Percentiles rank a stretch among this genome's conserved stretches.
Evolutionary conservation across 176 grass and related monocot species (phyloP).

Genomic region (Phragmites australis): DNA sequence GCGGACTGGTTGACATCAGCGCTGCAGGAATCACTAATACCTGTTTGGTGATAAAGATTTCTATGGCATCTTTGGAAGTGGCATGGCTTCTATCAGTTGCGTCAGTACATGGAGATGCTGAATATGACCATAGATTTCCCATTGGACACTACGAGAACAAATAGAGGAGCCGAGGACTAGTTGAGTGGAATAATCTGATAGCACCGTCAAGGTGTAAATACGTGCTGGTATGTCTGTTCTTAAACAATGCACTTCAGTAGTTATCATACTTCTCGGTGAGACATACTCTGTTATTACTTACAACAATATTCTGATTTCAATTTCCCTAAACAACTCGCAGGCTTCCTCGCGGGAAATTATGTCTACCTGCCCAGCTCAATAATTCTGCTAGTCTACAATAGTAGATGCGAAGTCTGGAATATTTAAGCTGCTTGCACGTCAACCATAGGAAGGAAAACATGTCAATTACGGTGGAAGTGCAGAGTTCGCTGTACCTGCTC

Average conservation of each 20-base stretch:
- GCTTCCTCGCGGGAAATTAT: background rate
- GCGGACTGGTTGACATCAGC: constrained; percentile 1
- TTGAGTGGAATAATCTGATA: constrained; percentile 5
- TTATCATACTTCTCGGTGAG: background rate
- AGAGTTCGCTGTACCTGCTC: constrained; percentile 18
- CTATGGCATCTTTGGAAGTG: constrained; percentile 26
- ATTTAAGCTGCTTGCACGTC: background rate
- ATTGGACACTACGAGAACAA: background rate
- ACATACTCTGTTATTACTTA: background rate
- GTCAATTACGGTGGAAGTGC: constrained; percentile 7
- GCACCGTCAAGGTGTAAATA: background rate
- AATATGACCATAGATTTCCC: background rate
- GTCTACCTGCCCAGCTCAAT: constrained; percentile 31
- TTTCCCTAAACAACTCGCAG: background rate
- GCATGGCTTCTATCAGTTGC: constrained; percentile 2
- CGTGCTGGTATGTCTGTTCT: constrained; percentile 12
- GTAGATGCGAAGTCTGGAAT: background rate
- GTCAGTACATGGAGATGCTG: constrained; percentile 1
- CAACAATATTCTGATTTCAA: background rate
- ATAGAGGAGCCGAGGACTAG: background rate
- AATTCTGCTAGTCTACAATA: constrained; percentile 1
- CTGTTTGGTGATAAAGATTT: constrained; percentile 23
- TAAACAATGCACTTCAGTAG: constrained; percentile 9
- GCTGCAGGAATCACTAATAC: constrained; percentile 16
- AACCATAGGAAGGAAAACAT: background rate